Evolutionary conservation across 805 yeast genomes (phyloP), one percentile per base, ranked within the genome.

Genomic region (Nakazawaea ambrosiae): DNA sequence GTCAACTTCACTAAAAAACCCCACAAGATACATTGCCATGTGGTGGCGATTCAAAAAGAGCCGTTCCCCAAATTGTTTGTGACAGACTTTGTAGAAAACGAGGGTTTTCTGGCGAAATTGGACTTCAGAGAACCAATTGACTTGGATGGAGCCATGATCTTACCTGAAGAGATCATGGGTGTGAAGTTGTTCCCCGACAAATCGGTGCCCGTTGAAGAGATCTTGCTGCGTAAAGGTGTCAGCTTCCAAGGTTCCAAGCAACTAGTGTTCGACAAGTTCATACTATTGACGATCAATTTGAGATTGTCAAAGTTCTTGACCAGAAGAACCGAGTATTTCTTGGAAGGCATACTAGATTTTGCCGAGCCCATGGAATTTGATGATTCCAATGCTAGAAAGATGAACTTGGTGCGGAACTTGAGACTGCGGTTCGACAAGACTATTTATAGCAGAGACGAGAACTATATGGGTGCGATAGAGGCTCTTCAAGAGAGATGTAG

Each of bases 31-130:
- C 32, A 37, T 23, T 32, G 33, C 14, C 36, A 27, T n/a, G 30
- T 37, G 19, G 19, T 37, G 27, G 36, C 33, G 5, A 12, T 32
- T 11, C 33, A 32, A 18, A 11, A 10, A 29, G 7, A 12, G 3
- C 36, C 36, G 5, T 32, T 37, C 16, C 40, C 40, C 6, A 37
- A 37, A 20, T 6, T 37, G n/a, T 37, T 32, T 22, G 33, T 37
- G 14, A 32, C 36, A 5, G 40, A 37, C 23, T 37, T 23, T 24
- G 4, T 14, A 4, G 28, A 27, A 12, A 27, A 27, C n/a, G 40
- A 37, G 2, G 30, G 17, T 16, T 32, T 37, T 22, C 33, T 32
- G 36, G 40, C 40, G 7, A 20, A 11, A 17, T 18, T 32, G 12
- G 40, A 37, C 27, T 37, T 32, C 27, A 14, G 8, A 5, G 20